phyloP scores from a whole-genome alignment of 257 asterid genomes.

The Voacanga thouarsii region DNA sequence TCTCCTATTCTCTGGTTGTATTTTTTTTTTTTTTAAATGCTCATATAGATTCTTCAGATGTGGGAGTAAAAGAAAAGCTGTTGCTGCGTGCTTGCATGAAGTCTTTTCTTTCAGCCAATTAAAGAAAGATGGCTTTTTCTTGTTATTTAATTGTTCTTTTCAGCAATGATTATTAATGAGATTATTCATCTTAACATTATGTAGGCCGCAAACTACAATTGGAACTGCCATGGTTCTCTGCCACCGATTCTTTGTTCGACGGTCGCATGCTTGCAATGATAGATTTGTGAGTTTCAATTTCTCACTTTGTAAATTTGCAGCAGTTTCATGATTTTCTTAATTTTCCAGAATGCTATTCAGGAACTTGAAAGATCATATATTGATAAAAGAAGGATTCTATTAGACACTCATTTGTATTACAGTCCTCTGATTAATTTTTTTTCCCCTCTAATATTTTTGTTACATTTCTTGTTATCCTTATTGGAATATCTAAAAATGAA shows the following conservation, averaged over 20 bases:
- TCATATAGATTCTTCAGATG: not conserved
- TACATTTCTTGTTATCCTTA: not conserved
- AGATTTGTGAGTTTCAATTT: slow-evolving; percentile 66
- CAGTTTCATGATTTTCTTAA: not conserved
- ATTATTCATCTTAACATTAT: not conserved
- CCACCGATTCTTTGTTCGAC: slow-evolving; percentile 88
- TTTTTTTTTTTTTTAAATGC: no score
- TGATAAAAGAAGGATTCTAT: not conserved
- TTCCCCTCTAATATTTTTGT: not conserved
- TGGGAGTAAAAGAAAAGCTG: not conserved
- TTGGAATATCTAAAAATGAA: not conserved
- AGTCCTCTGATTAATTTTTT: not conserved
- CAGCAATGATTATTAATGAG: not conserved
- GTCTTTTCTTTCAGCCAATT: not conserved
- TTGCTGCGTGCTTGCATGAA: not conserved
- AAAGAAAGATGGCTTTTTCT: not conserved
- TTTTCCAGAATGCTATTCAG: not conserved
- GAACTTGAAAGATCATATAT: not conserved
- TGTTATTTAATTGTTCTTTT: not conserved
- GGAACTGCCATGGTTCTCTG: slow-evolving; percentile 96
- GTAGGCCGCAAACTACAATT: slow-evolving; percentile 92
- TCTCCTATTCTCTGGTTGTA: not conserved
- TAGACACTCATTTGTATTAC: not conserved
- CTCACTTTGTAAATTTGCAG: not conserved
- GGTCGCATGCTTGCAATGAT: slow-evolving; percentile 94